Conservation (phyloP, 169 alveolate genomes). For the Eimeria necatrix region DNA sequence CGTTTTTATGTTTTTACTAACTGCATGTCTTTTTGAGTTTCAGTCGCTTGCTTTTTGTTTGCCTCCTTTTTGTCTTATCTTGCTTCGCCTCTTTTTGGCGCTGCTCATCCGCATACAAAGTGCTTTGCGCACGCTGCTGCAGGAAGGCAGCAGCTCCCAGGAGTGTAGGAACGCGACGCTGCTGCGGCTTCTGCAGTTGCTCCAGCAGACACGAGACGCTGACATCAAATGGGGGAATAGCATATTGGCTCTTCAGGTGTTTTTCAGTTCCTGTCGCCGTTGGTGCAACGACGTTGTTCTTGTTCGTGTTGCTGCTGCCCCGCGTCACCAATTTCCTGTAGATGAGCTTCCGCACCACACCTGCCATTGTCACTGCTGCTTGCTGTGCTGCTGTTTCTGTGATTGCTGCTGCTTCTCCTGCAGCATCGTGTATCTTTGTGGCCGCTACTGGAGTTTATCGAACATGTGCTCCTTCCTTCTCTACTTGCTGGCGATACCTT, state of each 20-base stretch:
- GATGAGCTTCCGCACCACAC: background rate
- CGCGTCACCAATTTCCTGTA: background rate
- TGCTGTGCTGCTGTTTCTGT: conserved; percentile 11
- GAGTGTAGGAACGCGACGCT: background rate
- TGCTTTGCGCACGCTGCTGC: background rate
- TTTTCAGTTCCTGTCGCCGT: background rate
- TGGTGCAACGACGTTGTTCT: background rate
- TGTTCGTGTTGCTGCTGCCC: background rate
- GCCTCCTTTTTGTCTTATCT: background rate
- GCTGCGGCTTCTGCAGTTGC: conserved; percentile 40
- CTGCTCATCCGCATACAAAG: too few relatives aligned
- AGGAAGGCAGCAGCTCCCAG: conserved; percentile 20
- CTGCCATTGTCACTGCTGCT: background rate
- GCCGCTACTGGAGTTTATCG: conserved; percentile 30
- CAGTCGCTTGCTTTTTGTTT: background rate
- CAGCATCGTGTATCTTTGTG: background rate
- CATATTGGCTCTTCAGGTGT: background rate
- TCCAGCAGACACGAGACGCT: background rate
- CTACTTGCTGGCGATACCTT: background rate
- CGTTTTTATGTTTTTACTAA: background rate
- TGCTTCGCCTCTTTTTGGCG: too few relatives aligned
- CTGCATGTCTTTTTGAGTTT: background rate
- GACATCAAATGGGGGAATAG: background rate
- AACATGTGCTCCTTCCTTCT: background rate
- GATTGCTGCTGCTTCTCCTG: background rate